Percentiles rank a stretch among this genome's conserved stretches.
These are phyloP conservation scores for Botryotinia narcissicola DNA, from an alignment of 2,329 filamentous ascomycete genomes.

Conservation along the genomic window DNA sequence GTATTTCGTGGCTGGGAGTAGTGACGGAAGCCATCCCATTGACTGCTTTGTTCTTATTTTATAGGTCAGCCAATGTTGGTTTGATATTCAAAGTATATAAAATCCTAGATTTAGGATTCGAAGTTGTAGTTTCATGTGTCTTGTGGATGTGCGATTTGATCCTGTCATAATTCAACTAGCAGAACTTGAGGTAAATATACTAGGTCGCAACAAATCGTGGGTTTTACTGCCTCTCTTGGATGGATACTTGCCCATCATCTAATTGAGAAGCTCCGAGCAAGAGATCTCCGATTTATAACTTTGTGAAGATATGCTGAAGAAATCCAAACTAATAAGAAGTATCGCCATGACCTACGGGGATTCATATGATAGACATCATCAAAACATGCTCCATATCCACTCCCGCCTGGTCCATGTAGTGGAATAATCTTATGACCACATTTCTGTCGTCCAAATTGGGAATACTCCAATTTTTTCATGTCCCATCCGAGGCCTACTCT, in stretches of 20 bases:
- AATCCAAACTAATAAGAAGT: neutral
- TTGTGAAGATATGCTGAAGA: too few relatives aligned
- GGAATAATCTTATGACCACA: slow-evolving; percentile 51
- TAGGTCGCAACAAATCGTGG: neutral
- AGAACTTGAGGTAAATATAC: neutral
- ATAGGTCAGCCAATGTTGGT: neutral
- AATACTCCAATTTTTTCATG: slow-evolving; percentile 53
- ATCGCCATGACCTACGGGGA: slow-evolving; percentile 40
- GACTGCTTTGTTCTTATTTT: slow-evolving; percentile 45
- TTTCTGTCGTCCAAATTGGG: slow-evolving; percentile 51
- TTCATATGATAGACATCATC: slow-evolving; percentile 52
- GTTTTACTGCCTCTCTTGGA: neutral
- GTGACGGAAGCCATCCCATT: slow-evolving; percentile 52
- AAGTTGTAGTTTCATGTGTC: neutral
- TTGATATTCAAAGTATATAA: neutral
- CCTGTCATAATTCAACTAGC: neutral
- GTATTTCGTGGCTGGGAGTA: slow-evolving; percentile 44
- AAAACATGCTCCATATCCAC: slow-evolving; percentile 43
- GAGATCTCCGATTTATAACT: neutral
- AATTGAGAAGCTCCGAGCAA: neutral
- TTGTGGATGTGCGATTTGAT: too few relatives aligned
- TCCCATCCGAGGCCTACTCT: slow-evolving; percentile 55
- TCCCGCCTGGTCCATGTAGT: slow-evolving; percentile 40
- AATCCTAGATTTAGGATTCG: neutral
- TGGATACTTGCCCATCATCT: neutral